Percentiles rank a stretch among this genome's conserved stretches.
phyloP scores from a whole-genome alignment of 345 rosid genomes.

The Isatis tinctoria region DNA sequence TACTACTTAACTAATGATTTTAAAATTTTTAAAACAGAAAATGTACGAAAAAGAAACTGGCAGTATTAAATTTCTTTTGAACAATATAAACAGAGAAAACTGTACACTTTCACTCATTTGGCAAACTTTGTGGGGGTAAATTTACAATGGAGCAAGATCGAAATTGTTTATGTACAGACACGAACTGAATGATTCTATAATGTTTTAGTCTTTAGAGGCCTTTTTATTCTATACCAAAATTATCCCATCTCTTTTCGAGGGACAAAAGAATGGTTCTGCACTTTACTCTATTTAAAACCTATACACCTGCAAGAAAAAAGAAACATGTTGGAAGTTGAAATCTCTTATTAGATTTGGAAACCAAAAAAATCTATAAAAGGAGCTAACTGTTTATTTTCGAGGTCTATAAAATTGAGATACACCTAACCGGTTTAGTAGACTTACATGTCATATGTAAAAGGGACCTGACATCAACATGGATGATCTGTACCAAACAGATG shows the following conservation, averaged over 20 bases:
- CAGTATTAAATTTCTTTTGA: background rate
- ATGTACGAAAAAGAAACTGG: background rate
- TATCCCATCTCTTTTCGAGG: conserved; percentile 22
- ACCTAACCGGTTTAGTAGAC: background rate
- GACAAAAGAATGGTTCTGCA: conserved; percentile 38
- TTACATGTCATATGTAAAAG: conserved; percentile 18
- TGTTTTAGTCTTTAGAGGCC: background rate
- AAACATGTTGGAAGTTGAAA: background rate
- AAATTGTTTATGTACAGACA: conserved; percentile 10
- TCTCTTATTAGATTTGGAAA: background rate
- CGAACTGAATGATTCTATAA: conserved; percentile 19
- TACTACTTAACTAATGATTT: background rate
- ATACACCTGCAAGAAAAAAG: conserved; percentile 28
- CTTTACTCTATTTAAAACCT: conserved; percentile 27
- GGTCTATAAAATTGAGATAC: background rate
- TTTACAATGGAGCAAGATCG: conserved; percentile 26
- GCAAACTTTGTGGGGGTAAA: conserved; percentile 14
- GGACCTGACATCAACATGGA: conserved; percentile 13
- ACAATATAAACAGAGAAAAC: conserved; percentile 12
- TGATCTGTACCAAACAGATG: conserved; percentile 20
- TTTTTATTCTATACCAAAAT: conserved; percentile 33
- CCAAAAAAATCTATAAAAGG: background rate
- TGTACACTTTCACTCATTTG: conserved; percentile 30
- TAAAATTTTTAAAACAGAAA: background rate
- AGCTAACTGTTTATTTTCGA: background rate